phyloP scores from a whole-genome alignment of 768 basidiomycete genomes.

The Tulasnella sp. region DNA sequence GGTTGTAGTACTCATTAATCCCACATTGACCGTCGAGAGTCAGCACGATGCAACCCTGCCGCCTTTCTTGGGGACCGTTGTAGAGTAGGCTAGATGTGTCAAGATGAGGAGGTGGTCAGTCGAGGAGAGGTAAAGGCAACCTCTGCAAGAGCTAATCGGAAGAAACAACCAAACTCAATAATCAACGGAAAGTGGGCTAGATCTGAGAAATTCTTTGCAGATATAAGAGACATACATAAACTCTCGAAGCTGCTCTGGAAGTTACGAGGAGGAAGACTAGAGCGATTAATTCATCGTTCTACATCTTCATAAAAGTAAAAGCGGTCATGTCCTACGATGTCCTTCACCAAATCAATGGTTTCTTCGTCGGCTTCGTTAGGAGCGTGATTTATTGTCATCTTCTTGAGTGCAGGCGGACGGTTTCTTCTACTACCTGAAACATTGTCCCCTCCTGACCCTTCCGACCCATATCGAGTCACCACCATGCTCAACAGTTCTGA shows the following conservation, averaged over 20 bases:
- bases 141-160: no score
- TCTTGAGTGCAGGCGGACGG: neutral
- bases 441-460: neutral
- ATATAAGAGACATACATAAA: no score
- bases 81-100: no score
- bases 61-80: no score
- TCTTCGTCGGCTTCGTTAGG: neutral
- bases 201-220: no score
- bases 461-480: neutral
- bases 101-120: no score
- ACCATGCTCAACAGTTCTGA: neutral
- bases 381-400: neutral
- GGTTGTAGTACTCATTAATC: conserved; percentile 56
- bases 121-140: no score
- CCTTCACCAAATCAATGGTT: neutral
- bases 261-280: no score
- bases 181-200: no score
- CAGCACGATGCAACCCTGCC: neutral
- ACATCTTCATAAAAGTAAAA: neutral
- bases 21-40: conserved; percentile 65
- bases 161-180: no score
- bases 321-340: neutral
- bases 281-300: neutral
- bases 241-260: no score
- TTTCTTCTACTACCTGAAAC: neutral